These are phyloP conservation scores for Cornus kousa DNA, from an alignment of 148 eudicot species.

Conservation along the genomic window DNA sequence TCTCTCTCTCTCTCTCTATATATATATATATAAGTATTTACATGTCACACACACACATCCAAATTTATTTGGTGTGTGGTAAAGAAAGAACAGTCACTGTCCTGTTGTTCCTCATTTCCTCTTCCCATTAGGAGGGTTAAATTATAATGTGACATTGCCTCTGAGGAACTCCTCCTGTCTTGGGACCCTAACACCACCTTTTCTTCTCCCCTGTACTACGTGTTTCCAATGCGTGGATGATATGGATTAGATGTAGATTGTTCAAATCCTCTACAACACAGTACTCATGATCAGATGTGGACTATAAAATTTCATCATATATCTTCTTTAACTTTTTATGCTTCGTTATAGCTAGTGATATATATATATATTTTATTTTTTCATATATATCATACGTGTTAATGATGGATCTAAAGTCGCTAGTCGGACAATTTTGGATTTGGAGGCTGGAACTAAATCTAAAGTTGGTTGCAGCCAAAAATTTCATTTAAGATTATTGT, in stretches of 20 bases:
- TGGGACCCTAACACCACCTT: constrained; percentile 14
- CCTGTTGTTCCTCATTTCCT: constrained; percentile 24
- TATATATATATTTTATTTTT: too few species aligned
- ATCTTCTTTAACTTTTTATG: too few species aligned
- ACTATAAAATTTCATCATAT: background rate
- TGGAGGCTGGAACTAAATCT: background rate
- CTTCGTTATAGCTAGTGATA: too few species aligned
- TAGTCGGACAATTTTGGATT: background rate
- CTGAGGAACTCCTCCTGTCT: constrained; percentile 28
- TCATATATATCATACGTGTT: background rate
- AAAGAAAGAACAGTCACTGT: constrained; percentile 16
- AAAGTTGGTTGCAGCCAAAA: too few species aligned
- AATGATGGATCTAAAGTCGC: background rate
- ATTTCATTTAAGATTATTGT: too few species aligned
- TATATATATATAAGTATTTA: too few species aligned
- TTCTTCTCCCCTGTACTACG: constrained; percentile 8
- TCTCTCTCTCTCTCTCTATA: too few species aligned
- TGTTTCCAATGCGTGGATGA: constrained; percentile 15
- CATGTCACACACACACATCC: background rate
- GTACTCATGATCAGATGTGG: constrained; percentile 3
- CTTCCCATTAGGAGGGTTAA: constrained; percentile 19
- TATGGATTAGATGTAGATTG: constrained; percentile 7
- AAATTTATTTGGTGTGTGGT: background rate
- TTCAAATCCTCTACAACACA: background rate
- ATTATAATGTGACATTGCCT: constrained; percentile 17